phyloP scores from a whole-genome alignment of 371 early-diverging fungal species.

The Rhizopus delemar region DNA sequence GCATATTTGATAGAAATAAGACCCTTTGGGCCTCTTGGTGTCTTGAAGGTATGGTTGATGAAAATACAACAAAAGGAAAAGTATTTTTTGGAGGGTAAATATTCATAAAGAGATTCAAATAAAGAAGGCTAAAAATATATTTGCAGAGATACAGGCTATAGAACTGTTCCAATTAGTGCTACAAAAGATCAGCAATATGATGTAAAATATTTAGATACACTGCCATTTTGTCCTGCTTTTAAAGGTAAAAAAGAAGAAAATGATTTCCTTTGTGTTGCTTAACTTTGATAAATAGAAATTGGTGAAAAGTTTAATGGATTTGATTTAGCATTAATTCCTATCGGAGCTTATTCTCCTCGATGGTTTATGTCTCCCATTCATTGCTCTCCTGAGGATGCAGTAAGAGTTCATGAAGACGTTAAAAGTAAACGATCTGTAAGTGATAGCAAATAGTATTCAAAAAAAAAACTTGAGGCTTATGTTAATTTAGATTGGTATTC shows the following conservation, averaged over 20 bases:
- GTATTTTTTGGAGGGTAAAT: slow-evolving; percentile 71
- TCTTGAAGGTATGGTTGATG: slow-evolving; percentile 42
- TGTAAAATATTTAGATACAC: slow-evolving; percentile 36
- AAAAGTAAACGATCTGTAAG: slow-evolving; percentile 65
- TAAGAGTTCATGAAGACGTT: slow-evolving; percentile 74
- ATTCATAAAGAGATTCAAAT: not conserved
- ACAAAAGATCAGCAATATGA: slow-evolving; percentile 29
- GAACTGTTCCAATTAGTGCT: slow-evolving; percentile 41
- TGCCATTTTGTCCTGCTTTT: slow-evolving; percentile 79
- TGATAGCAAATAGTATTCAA: not conserved
- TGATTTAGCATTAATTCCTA: slow-evolving; percentile 76
- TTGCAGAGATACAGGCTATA: slow-evolving; percentile 74
- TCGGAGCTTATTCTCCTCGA: slow-evolving; percentile 82
- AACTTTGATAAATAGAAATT: slow-evolving; percentile 49
- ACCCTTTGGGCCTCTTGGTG: slow-evolving; percentile 81
- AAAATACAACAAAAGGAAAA: slow-evolving; percentile 31
- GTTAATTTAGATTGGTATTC: slow-evolving; percentile 29
- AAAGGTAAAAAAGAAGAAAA: slow-evolving; percentile 39
- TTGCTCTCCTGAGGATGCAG: slow-evolving; percentile 77
- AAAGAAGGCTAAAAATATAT: slow-evolving; percentile 1
- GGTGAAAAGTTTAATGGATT: slow-evolving; percentile 70
- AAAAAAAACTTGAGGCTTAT: too few species aligned
- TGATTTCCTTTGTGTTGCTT: not conserved
- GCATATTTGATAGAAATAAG: slow-evolving; percentile 61
- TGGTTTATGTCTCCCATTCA: slow-evolving; percentile 72